phyloP scores from a whole-genome alignment of 306 rosid species.

The Cicer yamashitae region DNA sequence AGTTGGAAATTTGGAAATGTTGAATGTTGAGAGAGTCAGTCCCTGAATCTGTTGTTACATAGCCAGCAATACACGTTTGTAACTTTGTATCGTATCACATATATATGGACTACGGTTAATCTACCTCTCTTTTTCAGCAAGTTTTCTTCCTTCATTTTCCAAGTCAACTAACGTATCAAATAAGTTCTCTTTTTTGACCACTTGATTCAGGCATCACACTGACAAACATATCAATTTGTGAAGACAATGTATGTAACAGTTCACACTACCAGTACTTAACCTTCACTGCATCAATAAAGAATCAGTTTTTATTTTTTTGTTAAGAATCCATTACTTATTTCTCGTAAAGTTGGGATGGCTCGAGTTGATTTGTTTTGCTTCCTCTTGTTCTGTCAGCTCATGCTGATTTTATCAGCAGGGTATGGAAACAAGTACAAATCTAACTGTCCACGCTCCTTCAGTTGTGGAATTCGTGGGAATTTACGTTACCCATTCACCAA shows the following conservation, averaged over 20 bases:
- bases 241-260: neutral
- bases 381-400: conserved; percentile 12
- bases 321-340: neutral
- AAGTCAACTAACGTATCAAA: conserved; percentile 10
- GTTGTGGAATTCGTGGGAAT: conserved; percentile 17
- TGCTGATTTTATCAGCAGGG: conserved; percentile 21
- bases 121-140: neutral
- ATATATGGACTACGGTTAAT: neutral
- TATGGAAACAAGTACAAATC: neutral
- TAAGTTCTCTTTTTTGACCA: neutral
- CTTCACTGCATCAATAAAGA: neutral
- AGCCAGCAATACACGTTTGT: neutral
- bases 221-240: neutral
- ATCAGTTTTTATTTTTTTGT: neutral
- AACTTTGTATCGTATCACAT: neutral
- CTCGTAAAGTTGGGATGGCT: conserved; percentile 36
- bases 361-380: conserved; percentile 7
- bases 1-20: neutral
- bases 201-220: neutral
- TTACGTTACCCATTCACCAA: conserved; percentile 51
- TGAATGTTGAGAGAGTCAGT: neutral
- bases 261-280: neutral
- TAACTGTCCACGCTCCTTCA: conserved; percentile 42
- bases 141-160: conserved; percentile 21
- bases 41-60: conserved; percentile 1